phyloP scores from a whole-genome alignment of 1,284 basidiomycete genomes.

The Trametes polyzona region DNA sequence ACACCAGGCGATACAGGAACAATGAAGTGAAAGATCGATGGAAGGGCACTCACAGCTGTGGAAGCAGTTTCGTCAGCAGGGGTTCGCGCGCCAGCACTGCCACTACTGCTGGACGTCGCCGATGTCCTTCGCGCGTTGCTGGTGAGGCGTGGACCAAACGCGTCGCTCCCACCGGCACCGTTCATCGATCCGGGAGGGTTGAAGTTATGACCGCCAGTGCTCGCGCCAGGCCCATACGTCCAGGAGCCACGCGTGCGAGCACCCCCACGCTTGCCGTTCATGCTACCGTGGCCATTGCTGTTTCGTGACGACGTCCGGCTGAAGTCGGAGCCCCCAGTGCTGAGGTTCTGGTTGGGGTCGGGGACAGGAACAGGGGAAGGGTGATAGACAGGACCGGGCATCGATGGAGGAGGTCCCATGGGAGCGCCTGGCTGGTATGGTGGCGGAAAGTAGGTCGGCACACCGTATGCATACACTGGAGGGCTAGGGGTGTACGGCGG shows the following conservation, averaged over 20 bases:
- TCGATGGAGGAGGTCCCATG: slow-evolving; percentile 41
- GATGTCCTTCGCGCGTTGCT: slow-evolving; percentile 49
- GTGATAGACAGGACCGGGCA: slow-evolving; percentile 31
- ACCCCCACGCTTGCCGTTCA: slow-evolving; percentile 41
- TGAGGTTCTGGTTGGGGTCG: slow-evolving; percentile 17
- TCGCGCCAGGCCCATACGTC: slow-evolving; percentile 70
- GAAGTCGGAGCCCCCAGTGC: slow-evolving; percentile 33
- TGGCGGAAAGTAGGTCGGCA: slow-evolving; percentile 51
- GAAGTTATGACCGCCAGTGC: slow-evolving; percentile 44
- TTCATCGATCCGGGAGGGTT: slow-evolving; percentile 54
- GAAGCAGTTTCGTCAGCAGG: slow-evolving; percentile 77
- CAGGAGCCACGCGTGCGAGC: slow-evolving; percentile 58
- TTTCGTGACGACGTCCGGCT: slow-evolving; percentile 40
- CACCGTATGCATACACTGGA: slow-evolving; percentile 48
- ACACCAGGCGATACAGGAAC: slow-evolving; percentile 15
- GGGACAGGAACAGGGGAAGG: slow-evolving; percentile 15
- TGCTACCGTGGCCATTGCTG: slow-evolving; percentile 32
- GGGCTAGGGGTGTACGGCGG: slow-evolving; percentile 42
- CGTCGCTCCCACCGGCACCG: slow-evolving; percentile 43
- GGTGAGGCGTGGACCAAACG: slow-evolving; percentile 66
- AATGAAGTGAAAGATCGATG: slow-evolving; percentile 14
- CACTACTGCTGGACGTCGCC: slow-evolving; percentile 51
- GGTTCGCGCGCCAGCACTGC: slow-evolving; percentile 58
- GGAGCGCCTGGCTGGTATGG: slow-evolving; percentile 31
- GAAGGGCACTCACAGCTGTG: slow-evolving; percentile 59